Evolutionary conservation across 306 rosid species (phyloP), one percentile per base, ranked within the genome.

Genomic region (Lotus japonicus): DNA sequence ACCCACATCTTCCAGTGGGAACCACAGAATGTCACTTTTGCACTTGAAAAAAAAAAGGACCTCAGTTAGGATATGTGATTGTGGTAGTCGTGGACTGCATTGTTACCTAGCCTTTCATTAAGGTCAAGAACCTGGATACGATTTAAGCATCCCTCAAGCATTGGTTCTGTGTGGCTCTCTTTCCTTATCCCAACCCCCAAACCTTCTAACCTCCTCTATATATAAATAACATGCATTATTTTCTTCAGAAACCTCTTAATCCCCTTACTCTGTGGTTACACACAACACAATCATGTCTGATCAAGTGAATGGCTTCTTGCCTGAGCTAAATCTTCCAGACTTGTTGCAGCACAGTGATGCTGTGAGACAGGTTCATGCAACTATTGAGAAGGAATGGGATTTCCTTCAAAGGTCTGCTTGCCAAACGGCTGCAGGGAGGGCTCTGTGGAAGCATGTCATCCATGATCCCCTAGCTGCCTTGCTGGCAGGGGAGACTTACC

Each of bases 341-440:
- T 46, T 82, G 83, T 64, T 90, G 65, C 78, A 60, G 65, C 76
- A 60, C 4, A 88, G 70, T 7, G 95, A 85, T 2, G 49, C 82
- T 14, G 83, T 95, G 68, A 76, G 80, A 62, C 81, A 87, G 54
- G 81, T 85, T 12, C 96, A 95, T 73, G 88, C 88, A 2, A 86
- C 82, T 1, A 85, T 90, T 57, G 99, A 85, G 58, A 83, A 80
- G 9, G 85, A 94, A 78, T 87, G 97, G 99, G 92, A 78, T 77
- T 81, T 84, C 55, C 88, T 88, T 56, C 89, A 82, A 70, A 86
- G 86, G 43, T 95, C 95, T 10, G 96, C 92, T 0, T 90, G 99
- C 71, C 99, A 88, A 75, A 90, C 90, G 5, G 99, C 97, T 41
- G 99, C 97, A 0, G 97, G 95, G 52, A 89, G 99, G 85, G 97